Conservation (phyloP, 2,329 filamentous ascomycete genomes). For the Colletotrichum sp. region DNA sequence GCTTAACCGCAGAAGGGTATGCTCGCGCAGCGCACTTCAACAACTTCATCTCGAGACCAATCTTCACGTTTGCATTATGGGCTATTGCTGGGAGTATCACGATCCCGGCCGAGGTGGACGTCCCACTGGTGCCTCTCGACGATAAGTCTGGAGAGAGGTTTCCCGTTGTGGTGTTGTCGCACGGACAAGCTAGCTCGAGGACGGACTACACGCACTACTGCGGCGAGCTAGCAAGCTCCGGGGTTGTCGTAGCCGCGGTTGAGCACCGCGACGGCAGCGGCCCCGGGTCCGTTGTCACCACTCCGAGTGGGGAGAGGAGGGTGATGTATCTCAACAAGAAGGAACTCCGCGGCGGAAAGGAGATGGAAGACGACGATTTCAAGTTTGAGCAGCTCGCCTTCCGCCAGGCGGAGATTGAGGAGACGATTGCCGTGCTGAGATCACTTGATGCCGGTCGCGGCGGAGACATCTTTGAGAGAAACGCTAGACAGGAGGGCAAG, state of each 20-base stretch:
- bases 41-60: constrained; percentile 44
- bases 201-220: constrained; percentile 59
- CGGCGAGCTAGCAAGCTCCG: constrained; percentile 54
- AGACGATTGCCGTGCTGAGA: constrained; percentile 43
- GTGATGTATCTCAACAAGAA: constrained; percentile 8
- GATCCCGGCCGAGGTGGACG: constrained; percentile 54
- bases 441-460: constrained; percentile 38
- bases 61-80: constrained; percentile 49
- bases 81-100: constrained; percentile 46
- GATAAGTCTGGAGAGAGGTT: constrained; percentile 30
- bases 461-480: constrained; percentile 47
- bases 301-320: background rate
- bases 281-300: constrained; percentile 46
- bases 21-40: constrained; percentile 49
- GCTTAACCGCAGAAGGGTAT: constrained; percentile 50
- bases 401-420: constrained; percentile 55
- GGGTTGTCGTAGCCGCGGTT: constrained; percentile 52
- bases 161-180: constrained; percentile 56
- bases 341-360: background rate
- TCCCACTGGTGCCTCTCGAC: constrained; percentile 37
- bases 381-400: constrained; percentile 54
- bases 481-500: constrained; percentile 47
- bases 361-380: constrained; percentile 39
- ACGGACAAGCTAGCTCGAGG: constrained; percentile 54
- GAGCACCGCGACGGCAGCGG: constrained; percentile 59